phyloP scores from a whole-genome alignment of 805 yeast species.

The Blastobotrys attinorum region DNA sequence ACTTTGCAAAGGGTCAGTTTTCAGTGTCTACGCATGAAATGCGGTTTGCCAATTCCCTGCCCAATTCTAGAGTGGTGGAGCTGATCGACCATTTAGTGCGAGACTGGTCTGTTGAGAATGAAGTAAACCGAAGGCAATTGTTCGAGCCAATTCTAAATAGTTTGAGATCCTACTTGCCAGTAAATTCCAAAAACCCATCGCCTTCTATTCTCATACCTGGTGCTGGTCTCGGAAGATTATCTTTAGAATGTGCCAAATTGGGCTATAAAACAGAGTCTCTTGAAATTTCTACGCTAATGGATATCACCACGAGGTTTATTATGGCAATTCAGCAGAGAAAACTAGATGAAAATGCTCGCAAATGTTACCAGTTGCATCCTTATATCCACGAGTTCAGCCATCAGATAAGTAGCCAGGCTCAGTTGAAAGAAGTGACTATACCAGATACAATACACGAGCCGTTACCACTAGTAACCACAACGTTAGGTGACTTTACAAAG shows the following conservation, averaged over 20 bases:
- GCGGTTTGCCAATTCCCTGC: slow-evolving; percentile 29
- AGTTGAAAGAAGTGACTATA: slow-evolving; percentile 38
- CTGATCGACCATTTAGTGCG: slow-evolving; percentile 67
- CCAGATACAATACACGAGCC: slow-evolving; percentile 7
- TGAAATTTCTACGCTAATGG: slow-evolving; percentile 74
- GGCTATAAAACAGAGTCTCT: slow-evolving; percentile 53
- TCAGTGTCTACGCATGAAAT: slow-evolving; percentile 40
- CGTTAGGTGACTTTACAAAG: slow-evolving; percentile 56
- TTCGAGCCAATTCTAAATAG: slow-evolving; percentile 41
- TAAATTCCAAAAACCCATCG: slow-evolving; percentile 8
- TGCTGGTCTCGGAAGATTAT: slow-evolving; percentile 73
- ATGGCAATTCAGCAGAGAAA: slow-evolving; percentile 7
- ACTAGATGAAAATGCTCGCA: no score
- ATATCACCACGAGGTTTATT: slow-evolving; percentile 36
- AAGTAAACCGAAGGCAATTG: slow-evolving; percentile 46
- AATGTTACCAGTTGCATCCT: slow-evolving; percentile 25
- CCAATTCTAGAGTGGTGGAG: slow-evolving; percentile 20
- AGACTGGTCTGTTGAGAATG: slow-evolving; percentile 62
- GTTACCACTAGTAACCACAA: background rate
- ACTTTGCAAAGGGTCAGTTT: slow-evolving; percentile 29
- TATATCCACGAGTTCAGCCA: slow-evolving; percentile 61
- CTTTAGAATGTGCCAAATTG: slow-evolving; percentile 46
- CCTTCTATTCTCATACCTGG: slow-evolving; percentile 68
- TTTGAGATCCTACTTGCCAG: slow-evolving; percentile 25
- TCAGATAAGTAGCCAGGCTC: slow-evolving; percentile 42